These are phyloP conservation scores for Penicillium sp. DNA, from an alignment of 2,329 filamentous ascomycete genomes.

Conservation along the genomic window DNA sequence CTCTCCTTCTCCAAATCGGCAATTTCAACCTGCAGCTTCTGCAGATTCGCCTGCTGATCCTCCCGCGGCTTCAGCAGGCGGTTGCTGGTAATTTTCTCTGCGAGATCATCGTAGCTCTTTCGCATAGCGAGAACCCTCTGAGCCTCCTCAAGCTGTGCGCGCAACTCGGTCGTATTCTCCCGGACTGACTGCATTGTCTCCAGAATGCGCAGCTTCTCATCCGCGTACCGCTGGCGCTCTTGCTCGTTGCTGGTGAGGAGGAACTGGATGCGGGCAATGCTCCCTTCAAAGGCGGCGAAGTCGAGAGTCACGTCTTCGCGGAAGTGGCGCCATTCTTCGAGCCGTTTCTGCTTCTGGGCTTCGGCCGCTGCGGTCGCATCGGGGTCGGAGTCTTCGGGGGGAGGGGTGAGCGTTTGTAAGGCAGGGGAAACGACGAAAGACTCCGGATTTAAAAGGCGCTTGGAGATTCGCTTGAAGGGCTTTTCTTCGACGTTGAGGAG, in stretches of 20 bases:
- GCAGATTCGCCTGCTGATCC: conserved; percentile 71
- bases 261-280: conserved; percentile 81
- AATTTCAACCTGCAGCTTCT: conserved; percentile 83
- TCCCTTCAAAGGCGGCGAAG: conserved; percentile 81
- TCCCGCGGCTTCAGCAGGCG: conserved; percentile 74
- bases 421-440: conserved; percentile 57
- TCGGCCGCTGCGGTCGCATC: conserved; percentile 45
- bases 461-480: conserved; percentile 82
- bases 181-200: conserved; percentile 72
- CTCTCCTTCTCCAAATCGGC: conserved; percentile 80
- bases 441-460: conserved; percentile 67
- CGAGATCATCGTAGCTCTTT: conserved; percentile 81
- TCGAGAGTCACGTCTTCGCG: conserved; percentile 81
- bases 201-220: conserved; percentile 73
- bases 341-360: conserved; percentile 48
- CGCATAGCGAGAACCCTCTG: conserved; percentile 70
- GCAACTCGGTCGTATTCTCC: conserved; percentile 67
- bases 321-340: conserved; percentile 61
- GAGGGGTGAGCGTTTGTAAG: conserved; percentile 60
- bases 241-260: conserved; percentile 74
- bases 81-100: conserved; percentile 80
- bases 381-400: conserved; percentile 54
- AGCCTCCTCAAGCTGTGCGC: conserved; percentile 70
- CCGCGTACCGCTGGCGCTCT: conserved; percentile 77
- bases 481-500: conserved; percentile 88